Evolutionary conservation across 192 early-diverging fungal genomes (phyloP), one percentile per base, ranked within the genome.

Genomic region (Linnemannia elongata): DNA sequence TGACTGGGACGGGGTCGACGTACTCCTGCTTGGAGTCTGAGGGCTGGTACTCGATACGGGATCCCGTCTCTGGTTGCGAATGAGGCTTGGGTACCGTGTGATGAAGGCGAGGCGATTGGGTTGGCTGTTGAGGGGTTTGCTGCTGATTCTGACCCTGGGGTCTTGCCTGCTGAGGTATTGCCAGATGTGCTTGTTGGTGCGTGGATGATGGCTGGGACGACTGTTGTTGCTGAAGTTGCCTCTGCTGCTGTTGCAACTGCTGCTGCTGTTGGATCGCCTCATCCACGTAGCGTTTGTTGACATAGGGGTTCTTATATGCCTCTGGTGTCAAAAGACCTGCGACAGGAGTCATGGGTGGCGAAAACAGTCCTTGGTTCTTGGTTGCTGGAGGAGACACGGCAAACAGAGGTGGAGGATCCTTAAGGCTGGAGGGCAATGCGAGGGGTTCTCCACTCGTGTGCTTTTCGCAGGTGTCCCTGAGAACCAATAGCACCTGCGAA

Each of bases 231-330:
- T 54, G 77, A 20, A 30, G 69, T 3, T 73, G 78, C 35, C 57
- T 35, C 44, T n/a, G 30, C 39, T 42, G 74, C 27, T 76, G 63
- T 18, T 79, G 83, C 1, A 45, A 24, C 10, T 63, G 78, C 22
- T 45, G 22, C 77, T 75, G 18, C 27, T 84, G 60, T 30, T 84
- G 72, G 47, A 80, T 36, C n/a, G 74, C 70, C 47, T 86, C 84
- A 30, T 86, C 84, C 27, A 81, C 55, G 24, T 77, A 80, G 0
- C 63, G 84, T 47, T 72, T 72, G 49, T 86, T 86, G 12, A 86
- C 84, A 45, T 86, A 86, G 22, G 84, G 84, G 33, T 86, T 86
- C 36, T 81, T 80, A 71, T 79, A 86, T 2, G 69, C 79, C 3
- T 75, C 84, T 3, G 79, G 79, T 30, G 79, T 77, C 84, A 86